phyloP scores from a whole-genome alignment of 2,329 filamentous ascomycete genomes.

The Fusarium globosum region DNA sequence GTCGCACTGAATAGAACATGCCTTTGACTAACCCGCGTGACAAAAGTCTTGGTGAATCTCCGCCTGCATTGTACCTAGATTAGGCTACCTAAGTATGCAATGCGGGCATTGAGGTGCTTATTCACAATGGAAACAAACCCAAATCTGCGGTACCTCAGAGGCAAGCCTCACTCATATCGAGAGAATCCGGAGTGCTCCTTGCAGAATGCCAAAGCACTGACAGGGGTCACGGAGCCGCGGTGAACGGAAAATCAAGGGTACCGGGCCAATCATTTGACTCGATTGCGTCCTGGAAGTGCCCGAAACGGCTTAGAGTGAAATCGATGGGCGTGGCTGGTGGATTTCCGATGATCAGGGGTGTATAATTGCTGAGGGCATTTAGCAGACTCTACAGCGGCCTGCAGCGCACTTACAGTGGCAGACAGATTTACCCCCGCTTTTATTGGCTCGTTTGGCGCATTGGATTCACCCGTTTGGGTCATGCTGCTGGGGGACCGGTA shows the following conservation, averaged over 20 bases:
- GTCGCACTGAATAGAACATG: not conserved
- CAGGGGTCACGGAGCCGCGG: conserved; percentile 38
- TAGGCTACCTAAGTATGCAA: not conserved
- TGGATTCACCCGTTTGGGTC: conserved; percentile 33
- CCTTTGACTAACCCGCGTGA: not conserved
- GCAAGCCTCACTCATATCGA: conserved; percentile 23
- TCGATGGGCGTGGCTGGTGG: conserved; percentile 35
- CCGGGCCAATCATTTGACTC: conserved; percentile 44
- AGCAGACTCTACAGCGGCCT: conserved; percentile 22
- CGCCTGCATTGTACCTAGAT: not conserved
- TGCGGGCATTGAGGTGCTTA: not conserved
- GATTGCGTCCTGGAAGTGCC: conserved; percentile 33
- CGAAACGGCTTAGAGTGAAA: conserved; percentile 44
- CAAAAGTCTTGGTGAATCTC: not conserved
- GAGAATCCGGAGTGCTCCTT: conserved; percentile 41
- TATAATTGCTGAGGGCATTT: conserved; percentile 6
- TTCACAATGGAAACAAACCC: not conserved
- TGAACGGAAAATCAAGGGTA: conserved; percentile 45
- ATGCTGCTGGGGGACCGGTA: conserved; percentile 33
- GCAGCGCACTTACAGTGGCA: conserved; percentile 30
- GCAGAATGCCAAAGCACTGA: conserved; percentile 24
- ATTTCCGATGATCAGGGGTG: conserved; percentile 28
- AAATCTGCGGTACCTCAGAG: not conserved
- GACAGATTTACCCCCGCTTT: conserved; percentile 13
- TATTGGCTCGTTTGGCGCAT: conserved; percentile 39